Conservation (phyloP, 2,329 filamentous ascomycete species). For the Dactylellina drechsleri region DNA sequence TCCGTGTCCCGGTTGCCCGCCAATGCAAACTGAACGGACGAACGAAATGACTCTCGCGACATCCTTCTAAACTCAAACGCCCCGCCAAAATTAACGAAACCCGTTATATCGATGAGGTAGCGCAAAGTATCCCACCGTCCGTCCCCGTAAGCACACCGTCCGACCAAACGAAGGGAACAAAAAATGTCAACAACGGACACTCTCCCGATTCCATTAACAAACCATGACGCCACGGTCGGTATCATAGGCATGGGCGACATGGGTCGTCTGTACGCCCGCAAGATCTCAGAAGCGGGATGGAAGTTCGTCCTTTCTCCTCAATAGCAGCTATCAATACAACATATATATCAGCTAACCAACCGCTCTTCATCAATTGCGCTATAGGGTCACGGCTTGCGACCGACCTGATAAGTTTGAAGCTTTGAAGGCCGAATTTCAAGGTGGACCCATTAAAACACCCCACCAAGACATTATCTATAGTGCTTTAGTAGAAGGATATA, state of each 20-base stretch:
- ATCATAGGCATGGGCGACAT: constrained; percentile 99
- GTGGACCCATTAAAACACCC: constrained; percentile 63
- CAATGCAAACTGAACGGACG: too few relatives aligned
- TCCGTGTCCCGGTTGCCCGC: background rate
- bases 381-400: constrained; percentile 94
- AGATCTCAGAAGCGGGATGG: constrained; percentile 91
- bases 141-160: too few relatives aligned
- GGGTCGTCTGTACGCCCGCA: constrained; percentile 97
- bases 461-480: too few relatives aligned
- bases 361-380: background rate
- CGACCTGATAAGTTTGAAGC: constrained; percentile 85
- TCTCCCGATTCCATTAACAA: constrained; percentile 17
- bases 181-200: background rate
- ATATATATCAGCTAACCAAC: background rate
- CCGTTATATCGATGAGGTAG: too few relatives aligned
- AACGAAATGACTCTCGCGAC: too few relatives aligned
- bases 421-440: constrained; percentile 81
- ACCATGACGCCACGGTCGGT: constrained; percentile 68
- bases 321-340: constrained; percentile 22
- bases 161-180: background rate
- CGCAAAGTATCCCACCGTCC: too few relatives aligned
- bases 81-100: too few relatives aligned
- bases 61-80: too few relatives aligned
- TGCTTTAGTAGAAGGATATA: too few relatives aligned
- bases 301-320: constrained; percentile 74